phyloP scores from a whole-genome alignment of 768 basidiomycete genomes.

The Artomyces pyxidatus region DNA sequence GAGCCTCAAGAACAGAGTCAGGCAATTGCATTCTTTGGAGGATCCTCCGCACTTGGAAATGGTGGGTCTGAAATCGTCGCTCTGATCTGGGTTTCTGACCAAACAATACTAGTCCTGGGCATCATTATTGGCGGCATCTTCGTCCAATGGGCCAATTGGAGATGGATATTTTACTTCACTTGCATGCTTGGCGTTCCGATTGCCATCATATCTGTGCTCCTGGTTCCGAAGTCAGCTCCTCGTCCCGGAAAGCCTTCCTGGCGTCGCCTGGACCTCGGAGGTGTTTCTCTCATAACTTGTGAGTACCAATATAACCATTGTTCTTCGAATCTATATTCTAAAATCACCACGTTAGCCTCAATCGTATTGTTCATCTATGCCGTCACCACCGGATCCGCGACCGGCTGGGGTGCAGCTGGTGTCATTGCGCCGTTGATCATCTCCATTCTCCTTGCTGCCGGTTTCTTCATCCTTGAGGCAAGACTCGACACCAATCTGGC shows the following conservation, averaged over 20 bases:
- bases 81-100: not conserved
- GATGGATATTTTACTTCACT: conserved; percentile 41
- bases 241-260: conserved; percentile 13
- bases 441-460: conserved; percentile 27
- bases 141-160: conserved; percentile 29
- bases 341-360: conserved; percentile 14
- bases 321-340: not conserved
- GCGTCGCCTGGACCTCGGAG: conserved; percentile 24
- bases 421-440: conserved; percentile 37
- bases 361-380: conserved; percentile 29
- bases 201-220: conserved; percentile 21
- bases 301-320: too few species aligned
- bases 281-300: conserved; percentile 29
- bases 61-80: not conserved
- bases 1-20: conserved; percentile 32
- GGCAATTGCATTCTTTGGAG: conserved; percentile 26
- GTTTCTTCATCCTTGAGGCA: conserved; percentile 36
- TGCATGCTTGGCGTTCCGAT: conserved; percentile 27
- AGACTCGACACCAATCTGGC: conserved; percentile 27
- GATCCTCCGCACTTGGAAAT: not conserved
- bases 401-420: conserved; percentile 31
- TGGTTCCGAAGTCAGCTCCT: conserved; percentile 24
- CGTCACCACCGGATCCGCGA: conserved; percentile 32
- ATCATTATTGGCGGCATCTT: conserved; percentile 30
- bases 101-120: conserved; percentile 7